Base-by-base conservation (phyloP, 106 monocot genomes). In the Triglochin maritima region DNA sequence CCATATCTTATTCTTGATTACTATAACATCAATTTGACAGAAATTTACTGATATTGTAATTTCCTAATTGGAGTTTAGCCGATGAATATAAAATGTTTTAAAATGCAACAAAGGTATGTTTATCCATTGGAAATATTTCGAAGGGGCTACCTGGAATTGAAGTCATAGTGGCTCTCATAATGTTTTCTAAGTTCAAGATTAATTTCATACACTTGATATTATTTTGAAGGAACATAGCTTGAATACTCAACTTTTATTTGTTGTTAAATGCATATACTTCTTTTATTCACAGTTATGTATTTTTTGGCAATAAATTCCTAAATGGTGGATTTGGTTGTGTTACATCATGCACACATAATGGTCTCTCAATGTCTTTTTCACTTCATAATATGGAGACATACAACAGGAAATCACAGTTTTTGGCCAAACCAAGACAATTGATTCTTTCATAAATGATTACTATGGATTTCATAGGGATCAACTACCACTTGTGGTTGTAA, bases 271-370 rank as follows among this genome's bases (percentile, higher is more conserved):
- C 67, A 49, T 0, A n/a, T 29, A 29, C 29, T 29, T 29, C 29
- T 29, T 29, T 29, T 29, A 29, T 29, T 29, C 17, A 14, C 15
- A 14, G 47, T 72, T 46, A 3, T 59, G 47, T 42, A 11, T 9
- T 63, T 53, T 15, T 43, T 46, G 86, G 83, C 83, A 90, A 86
- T 74, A 81, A 83, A 90, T 90, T 63, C 90, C 90, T 44, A 83
- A 79, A 63, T 90, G 90, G 90, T 90, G 90, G 90, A 70, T 84
- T 17, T 90, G 87, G 90, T 15, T 84, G 2, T 90, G 84, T 69
- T 87, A 87, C 52, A 46, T 70, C 4, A 74, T 47, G 62, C 90
- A 86, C 9, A 60, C 73, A 44, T 81, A 84, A 0, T 90, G 90
- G 90, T 72, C 77, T 7, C 57, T 90, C 47, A 71, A 82, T 65